phyloP scores from a whole-genome alignment of 2,329 filamentous ascomycete species.

The Leptoxyphium fumago region DNA sequence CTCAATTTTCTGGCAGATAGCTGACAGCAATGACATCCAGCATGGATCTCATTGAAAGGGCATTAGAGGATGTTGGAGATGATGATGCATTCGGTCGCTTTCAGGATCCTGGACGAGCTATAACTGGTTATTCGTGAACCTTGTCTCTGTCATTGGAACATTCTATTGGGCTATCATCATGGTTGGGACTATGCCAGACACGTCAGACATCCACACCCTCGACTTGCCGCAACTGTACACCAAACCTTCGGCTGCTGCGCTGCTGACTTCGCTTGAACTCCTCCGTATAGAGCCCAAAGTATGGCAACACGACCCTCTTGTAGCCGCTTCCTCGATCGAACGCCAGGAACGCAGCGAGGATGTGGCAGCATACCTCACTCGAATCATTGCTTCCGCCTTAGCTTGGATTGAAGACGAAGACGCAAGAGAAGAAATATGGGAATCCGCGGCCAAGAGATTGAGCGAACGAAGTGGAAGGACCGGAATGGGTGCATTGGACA shows the following conservation, averaged over 20 bases:
- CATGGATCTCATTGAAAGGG: too few species aligned
- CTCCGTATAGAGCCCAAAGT: slow-evolving; percentile 53
- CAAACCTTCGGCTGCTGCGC: slow-evolving; percentile 49
- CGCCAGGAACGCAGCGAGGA: slow-evolving; percentile 33
- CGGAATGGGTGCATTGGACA: slow-evolving; percentile 49
- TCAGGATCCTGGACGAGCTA: too few species aligned
- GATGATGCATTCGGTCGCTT: too few species aligned
- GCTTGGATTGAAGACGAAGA: slow-evolving; percentile 55
- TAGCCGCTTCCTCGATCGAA: slow-evolving; percentile 4
- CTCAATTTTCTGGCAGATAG: background rate
- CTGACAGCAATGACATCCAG: too few species aligned
- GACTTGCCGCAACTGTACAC: slow-evolving; percentile 76
- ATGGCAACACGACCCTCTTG: slow-evolving; percentile 40
- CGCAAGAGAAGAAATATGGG: slow-evolving; percentile 57
- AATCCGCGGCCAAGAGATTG: slow-evolving; percentile 61
- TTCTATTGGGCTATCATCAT: too few species aligned
- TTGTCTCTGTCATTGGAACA: too few species aligned
- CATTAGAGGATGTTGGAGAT: too few species aligned
- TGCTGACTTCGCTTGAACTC: slow-evolving; percentile 51
- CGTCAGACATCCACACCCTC: slow-evolving; percentile 23
- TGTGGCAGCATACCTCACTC: slow-evolving; percentile 51
- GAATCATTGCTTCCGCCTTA: slow-evolving; percentile 52
- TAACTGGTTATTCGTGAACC: too few species aligned
- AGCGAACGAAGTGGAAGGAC: slow-evolving; percentile 72
- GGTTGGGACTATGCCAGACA: too few species aligned